Conservation (phyloP, 2,329 filamentous ascomycete species). For the Beauveria brongniartii region DNA sequence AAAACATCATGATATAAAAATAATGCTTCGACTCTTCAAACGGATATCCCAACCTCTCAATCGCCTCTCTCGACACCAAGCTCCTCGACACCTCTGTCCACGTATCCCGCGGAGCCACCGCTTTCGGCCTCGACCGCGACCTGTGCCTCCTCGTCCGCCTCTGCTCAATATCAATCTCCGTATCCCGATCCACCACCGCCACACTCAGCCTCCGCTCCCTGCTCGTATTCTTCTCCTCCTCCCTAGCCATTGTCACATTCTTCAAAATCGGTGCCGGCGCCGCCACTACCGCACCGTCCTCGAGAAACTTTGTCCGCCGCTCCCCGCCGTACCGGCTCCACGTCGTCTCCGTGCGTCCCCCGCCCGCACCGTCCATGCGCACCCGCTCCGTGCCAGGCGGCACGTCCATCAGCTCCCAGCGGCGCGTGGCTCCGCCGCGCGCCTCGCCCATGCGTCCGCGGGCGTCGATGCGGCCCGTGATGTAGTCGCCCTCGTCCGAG, state of each 20-base stretch:
- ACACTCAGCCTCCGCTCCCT: slow-evolving; percentile 35
- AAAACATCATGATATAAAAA: slow-evolving; percentile 88
- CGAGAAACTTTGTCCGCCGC: slow-evolving; percentile 63
- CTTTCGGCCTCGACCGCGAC: slow-evolving; percentile 29
- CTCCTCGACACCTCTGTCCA: slow-evolving; percentile 99
- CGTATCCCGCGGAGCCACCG: slow-evolving; percentile 53
- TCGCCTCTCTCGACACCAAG: slow-evolving; percentile 76
- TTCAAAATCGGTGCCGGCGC: slow-evolving; percentile 13
- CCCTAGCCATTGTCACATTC: slow-evolving; percentile 11
- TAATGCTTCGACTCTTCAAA: slow-evolving; percentile 85
- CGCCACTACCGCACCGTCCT: slow-evolving; percentile 39
- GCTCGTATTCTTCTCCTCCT: slow-evolving; percentile 22
- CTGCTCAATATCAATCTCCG: slow-evolving; percentile 47
- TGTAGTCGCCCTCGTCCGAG: slow-evolving; percentile 52
- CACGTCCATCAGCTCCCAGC: slow-evolving; percentile 77
- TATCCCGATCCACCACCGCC: slow-evolving; percentile 36
- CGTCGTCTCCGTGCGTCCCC: slow-evolving; percentile 65
- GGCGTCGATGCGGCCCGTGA: slow-evolving; percentile 45
- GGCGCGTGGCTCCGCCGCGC: slow-evolving; percentile 63
- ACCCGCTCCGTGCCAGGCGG: slow-evolving; percentile 76
- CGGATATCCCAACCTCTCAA: slow-evolving; percentile 75
- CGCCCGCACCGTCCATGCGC: slow-evolving; percentile 72
- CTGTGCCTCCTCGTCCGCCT: slow-evolving; percentile 36
- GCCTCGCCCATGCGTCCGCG: slow-evolving; percentile 66
- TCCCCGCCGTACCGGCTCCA: slow-evolving; percentile 77